phyloP scores from a whole-genome alignment of 495 filamentous ascomycete genomes.

The Apiosordaria backusii region DNA sequence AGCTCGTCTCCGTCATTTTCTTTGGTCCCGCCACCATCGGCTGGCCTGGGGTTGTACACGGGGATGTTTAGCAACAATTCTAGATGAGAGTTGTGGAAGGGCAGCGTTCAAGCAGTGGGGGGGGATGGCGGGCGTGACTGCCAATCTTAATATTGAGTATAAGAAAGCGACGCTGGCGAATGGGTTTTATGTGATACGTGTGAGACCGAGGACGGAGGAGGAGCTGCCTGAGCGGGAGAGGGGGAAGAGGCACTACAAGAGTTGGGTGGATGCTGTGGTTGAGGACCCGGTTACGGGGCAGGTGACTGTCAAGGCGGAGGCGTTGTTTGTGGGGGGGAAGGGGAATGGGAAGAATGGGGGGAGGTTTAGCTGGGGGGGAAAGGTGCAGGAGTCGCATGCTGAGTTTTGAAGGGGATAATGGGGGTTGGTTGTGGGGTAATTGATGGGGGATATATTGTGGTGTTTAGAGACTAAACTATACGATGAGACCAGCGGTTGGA shows the following conservation, averaged over 20 bases:
- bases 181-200: slow-evolving; percentile 62
- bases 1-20: slow-evolving; percentile 53
- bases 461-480: background rate
- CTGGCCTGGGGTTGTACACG: slow-evolving; percentile 76
- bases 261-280: slow-evolving; percentile 51
- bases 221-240: slow-evolving; percentile 29
- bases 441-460: background rate
- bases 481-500: background rate
- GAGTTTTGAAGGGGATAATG: background rate
- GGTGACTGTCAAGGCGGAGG: slow-evolving; percentile 54
- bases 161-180: slow-evolving; percentile 53
- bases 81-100: slow-evolving; percentile 63
- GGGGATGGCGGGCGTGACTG: slow-evolving; percentile 54
- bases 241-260: slow-evolving; percentile 58
- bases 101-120: slow-evolving; percentile 47
- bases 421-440: too few species aligned
- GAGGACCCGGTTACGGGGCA: slow-evolving; percentile 40
- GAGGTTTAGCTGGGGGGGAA: slow-evolving; percentile 2
- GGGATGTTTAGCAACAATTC: slow-evolving; percentile 67
- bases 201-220: slow-evolving; percentile 35
- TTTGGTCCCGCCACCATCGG: slow-evolving; percentile 62
- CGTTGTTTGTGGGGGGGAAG: slow-evolving; percentile 55
- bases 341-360: slow-evolving; percentile 14
- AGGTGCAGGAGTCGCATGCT: slow-evolving; percentile 1
- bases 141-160: slow-evolving; percentile 64